Conservation (phyloP, 768 basidiomycete genomes). For the Suillus luteus region DNA sequence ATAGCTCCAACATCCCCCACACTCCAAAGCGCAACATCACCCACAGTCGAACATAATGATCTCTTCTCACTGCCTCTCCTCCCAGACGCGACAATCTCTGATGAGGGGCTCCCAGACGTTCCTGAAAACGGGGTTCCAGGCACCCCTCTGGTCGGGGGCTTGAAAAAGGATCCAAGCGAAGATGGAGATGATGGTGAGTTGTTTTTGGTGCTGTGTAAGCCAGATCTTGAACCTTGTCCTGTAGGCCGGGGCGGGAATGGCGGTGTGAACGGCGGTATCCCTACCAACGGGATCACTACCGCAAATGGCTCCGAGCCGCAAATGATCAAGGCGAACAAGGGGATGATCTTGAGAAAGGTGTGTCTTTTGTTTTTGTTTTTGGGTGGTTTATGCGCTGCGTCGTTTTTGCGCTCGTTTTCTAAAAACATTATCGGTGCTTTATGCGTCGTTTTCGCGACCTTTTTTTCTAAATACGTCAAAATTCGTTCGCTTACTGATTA, state of each 20-base stretch:
- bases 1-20: conserved; percentile 10
- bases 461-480: background rate
- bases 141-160: background rate
- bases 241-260: conserved; percentile 15
- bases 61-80: conserved; percentile 9
- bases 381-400: too few species aligned
- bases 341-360: conserved; percentile 87
- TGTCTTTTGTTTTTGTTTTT: background rate
- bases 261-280: conserved; percentile 23
- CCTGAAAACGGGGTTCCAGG: conserved; percentile 26
- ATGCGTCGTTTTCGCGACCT: too few species aligned
- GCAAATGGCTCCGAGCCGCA: conserved; percentile 35
- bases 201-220: conserved; percentile 1
- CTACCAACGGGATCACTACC: conserved; percentile 14
- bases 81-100: background rate
- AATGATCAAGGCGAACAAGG: conserved; percentile 89
- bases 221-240: background rate
- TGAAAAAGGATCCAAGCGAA: conserved; percentile 34
- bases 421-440: too few species aligned
- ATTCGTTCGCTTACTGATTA: too few species aligned
- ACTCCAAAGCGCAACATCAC: background rate
- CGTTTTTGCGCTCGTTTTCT: too few species aligned
- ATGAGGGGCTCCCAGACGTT: conserved; percentile 29
- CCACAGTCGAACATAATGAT: conserved; percentile 3
- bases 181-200: conserved; percentile 24